Base-by-base conservation (phyloP, 1,284 basidiomycete genomes). In the Cystobasidium sp. region DNA sequence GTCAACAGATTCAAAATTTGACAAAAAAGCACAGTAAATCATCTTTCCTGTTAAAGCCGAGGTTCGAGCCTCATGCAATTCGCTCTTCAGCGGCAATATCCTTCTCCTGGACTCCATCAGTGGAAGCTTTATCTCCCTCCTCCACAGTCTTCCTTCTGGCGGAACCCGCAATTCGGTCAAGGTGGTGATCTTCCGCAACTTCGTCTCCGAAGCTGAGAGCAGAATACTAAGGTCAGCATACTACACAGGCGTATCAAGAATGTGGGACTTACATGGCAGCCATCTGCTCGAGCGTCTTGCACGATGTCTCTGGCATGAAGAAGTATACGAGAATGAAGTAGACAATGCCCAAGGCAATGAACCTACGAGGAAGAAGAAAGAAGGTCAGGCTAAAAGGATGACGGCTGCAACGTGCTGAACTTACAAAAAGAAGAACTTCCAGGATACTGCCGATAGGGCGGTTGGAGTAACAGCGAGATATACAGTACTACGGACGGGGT, bases 321-420 rank as follows among this genome's bases (percentile, higher is more conserved):
- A 62, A 62, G 9, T 20, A 62, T 12, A 62, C 59, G 18, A 62
- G 44, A 31, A 62, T 62, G 37, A 62, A 62, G 59, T 62, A 62
- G 16, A 62, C 59, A 3, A 62, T 41, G 31, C 59, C 59, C 59
- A 62, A 31, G 18, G 59, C 59, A 31, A 62, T 62, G 59, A 62
- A 62, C 22, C 56, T 58, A 16, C 16, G 3, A 6, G 14, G 18
- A 22, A 16, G 24, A 14, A 58, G 20, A 5, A 58, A 22, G 14
- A 5, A 3, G 14, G 56, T 16, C 14, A 14, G 56, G 3, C 47
- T 16, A 51, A 14, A 6, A 16, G 14, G 3, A 51, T 1, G 14
- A 16, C 22, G 3, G 56, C 3, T 16, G 2, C 56, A 22, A 39
- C 2, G 16, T 16, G 56, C 18, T 58, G 16, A 24, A 58, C 56